A percentile compares a stretch with the other conserved stretches of the same genome.
phyloP scores from a whole-genome alignment of 331 rosid species.

The Rosa hybrid region DNA sequence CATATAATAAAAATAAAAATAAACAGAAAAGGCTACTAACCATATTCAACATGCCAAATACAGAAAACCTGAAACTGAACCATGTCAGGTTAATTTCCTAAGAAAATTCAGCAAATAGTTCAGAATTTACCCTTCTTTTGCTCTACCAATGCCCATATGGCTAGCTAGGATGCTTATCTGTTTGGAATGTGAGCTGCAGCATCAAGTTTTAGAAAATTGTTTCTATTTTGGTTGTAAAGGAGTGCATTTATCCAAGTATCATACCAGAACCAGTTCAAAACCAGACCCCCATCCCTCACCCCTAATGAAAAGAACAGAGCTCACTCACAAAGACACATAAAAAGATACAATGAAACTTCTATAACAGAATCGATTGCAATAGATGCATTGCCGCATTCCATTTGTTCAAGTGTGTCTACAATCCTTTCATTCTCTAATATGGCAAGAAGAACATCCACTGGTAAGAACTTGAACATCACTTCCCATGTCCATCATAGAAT shows the following conservation, averaged over 20 bases:
- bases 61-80: slow-evolving; percentile 74
- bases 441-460: slow-evolving; percentile 94
- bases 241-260: slow-evolving; percentile 24
- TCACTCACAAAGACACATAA: slow-evolving; percentile 16
- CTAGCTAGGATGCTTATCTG: slow-evolving; percentile 96
- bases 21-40: slow-evolving; percentile 37
- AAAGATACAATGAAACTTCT: slow-evolving; percentile 89
- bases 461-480: slow-evolving; percentile 94
- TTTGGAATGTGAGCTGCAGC: slow-evolving; percentile 91
- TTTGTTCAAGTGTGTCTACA: slow-evolving; percentile 80
- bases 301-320: slow-evolving; percentile 11
- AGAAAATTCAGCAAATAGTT: slow-evolving; percentile 25
- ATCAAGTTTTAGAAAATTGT: slow-evolving; percentile 89
- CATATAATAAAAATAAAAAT: not conserved
- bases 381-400: slow-evolving; percentile 72
- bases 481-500: slow-evolving; percentile 95
- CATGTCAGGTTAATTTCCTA: slow-evolving; percentile 21
- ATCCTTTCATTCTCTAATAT: slow-evolving; percentile 89
- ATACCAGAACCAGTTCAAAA: slow-evolving; percentile 17
- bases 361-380: slow-evolving; percentile 73
- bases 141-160: slow-evolving; percentile 98
- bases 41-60: slow-evolving; percentile 97
- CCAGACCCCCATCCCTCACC: not conserved
- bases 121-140: slow-evolving; percentile 88
- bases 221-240: slow-evolving; percentile 64